Base-by-base conservation (phyloP, 768 basidiomycete genomes). In the Rickenella mellea region DNA sequence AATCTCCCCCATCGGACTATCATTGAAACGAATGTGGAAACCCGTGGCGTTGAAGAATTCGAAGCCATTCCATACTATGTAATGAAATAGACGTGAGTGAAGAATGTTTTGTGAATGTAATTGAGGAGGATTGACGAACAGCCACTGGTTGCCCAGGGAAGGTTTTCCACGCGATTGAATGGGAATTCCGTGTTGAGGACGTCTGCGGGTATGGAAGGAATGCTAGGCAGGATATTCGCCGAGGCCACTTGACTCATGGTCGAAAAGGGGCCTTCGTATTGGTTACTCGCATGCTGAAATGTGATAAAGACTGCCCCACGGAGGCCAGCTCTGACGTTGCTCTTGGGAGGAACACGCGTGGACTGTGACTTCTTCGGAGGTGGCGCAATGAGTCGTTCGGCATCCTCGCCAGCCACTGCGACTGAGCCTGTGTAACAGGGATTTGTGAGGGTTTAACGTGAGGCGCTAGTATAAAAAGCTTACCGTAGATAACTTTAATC, bases 31-130 rank as follows among this genome's bases (percentile, higher is more conserved):
- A 17, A 60, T 52, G 37, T 60, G 51, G 44, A 56, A 58, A 29
- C 58, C 58, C 9, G 49, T 47, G 19, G 52, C 40, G 43, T 60
- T 58, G 48, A 54, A 60, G 42, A 60, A 60, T 38, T 60, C 55
- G 40, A 58, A 47, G 35, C 47, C 53, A 39, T 59, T 43, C 40
- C 41, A 46, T 4, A 31, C 45, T 46, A 41, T 8, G 15, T 15
- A 9, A 7, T 11, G 39, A 22, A 25, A 22, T 22, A n/a, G 10
- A 40, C 26, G 9, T 40, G 24, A 6, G 39, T 14, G 26, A 15
- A 10, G 29, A 30, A 10, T 30, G 29, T 10, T 10, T 10, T 30
- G 15, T 30, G 15, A 10, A 20, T 27, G 28, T 32, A 45, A 42
- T 37, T 22, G 5, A 11, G 27, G 12, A 22, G 17, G 20, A 44